These are phyloP conservation scores for Rhodotorula sp. DNA, from an alignment of 1,284 basidiomycete genomes.

Conservation along the genomic window DNA sequence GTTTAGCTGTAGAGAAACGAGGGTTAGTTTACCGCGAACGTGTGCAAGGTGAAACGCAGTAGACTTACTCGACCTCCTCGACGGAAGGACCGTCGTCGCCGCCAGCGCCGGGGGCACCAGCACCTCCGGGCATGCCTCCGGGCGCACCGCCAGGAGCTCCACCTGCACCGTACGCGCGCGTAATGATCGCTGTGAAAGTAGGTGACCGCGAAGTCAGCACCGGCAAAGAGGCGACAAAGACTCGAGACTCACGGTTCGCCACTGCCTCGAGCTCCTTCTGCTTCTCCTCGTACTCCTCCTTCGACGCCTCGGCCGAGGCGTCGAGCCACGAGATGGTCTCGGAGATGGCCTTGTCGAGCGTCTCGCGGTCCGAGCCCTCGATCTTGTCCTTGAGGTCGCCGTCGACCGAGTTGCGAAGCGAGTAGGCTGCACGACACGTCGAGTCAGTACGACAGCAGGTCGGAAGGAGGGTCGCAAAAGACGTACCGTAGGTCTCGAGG, in stretches of 20 bases:
- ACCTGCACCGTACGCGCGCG: conserved; percentile 77
- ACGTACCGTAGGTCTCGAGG: conserved; percentile 62
- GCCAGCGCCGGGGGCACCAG: conserved; percentile 57
- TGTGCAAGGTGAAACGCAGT: no score
- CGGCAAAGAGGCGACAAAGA: conserved; percentile 4
- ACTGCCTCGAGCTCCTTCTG: conserved; percentile 93
- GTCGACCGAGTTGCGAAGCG: conserved; percentile 84
- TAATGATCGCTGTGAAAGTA: conserved; percentile 59
- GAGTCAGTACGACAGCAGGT: neutral
- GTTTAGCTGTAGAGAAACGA: no score
- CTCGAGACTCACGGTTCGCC: conserved; percentile 58
- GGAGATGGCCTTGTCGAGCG: conserved; percentile 78
- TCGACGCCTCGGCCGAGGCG: conserved; percentile 80
- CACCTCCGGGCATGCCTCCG: conserved; percentile 43
- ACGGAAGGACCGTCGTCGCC: conserved; percentile 79
- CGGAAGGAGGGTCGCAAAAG: neutral
- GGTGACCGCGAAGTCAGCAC: conserved; percentile 42
- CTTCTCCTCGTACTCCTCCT: conserved; percentile 92
- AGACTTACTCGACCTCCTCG: conserved; percentile 69
- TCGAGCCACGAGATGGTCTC: conserved; percentile 86
- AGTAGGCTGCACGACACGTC: conserved; percentile 63
- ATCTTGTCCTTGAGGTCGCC: conserved; percentile 68
- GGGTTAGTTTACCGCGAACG: no score
- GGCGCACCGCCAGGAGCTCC: conserved; percentile 50
- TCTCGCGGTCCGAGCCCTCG: conserved; percentile 79